Evolutionary conservation across 192 early-diverging fungal species (phyloP).

Genomic region (Backusella liffmaniae): DNA sequence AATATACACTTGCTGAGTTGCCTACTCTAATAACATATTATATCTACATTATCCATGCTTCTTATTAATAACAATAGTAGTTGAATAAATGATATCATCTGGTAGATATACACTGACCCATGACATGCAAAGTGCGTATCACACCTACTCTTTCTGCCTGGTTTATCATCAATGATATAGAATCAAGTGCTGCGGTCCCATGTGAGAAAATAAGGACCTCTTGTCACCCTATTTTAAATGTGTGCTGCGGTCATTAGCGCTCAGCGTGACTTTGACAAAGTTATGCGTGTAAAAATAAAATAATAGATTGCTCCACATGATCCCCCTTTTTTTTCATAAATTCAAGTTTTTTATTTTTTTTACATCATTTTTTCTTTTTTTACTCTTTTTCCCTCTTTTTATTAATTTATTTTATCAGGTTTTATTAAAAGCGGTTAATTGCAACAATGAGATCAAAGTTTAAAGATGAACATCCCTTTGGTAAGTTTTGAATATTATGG

Average conservation of each 20-base stretch:
- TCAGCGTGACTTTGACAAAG: slow-evolving; percentile 3
- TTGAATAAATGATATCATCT: neutral
- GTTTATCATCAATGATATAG: neutral
- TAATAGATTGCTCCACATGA: neutral
- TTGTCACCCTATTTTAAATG: neutral
- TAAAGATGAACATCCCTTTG: slow-evolving; percentile 94
- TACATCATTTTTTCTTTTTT: neutral
- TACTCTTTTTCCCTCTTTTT: neutral
- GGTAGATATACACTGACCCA: neutral
- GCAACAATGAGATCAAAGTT: slow-evolving; percentile 77
- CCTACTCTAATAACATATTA: too few species aligned
- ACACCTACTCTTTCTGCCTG: neutral
- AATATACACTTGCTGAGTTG: too few species aligned
- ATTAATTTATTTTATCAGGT: neutral
- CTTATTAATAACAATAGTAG: too few species aligned
- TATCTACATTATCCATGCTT: too few species aligned
- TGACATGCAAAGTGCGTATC: neutral
- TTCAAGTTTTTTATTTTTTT: neutral
- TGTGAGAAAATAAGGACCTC: neutral
- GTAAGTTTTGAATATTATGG: slow-evolving; percentile 46
- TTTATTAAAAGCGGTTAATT: neutral
- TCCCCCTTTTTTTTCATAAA: neutral
- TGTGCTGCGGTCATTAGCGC: slow-evolving; percentile 1
- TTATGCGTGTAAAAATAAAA: neutral
- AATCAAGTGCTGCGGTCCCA: neutral